Percentiles rank a stretch among this genome's conserved stretches.
phyloP scores from a whole-genome alignment of 2,329 filamentous ascomycete species.

The Geoglossum cookeanum region DNA sequence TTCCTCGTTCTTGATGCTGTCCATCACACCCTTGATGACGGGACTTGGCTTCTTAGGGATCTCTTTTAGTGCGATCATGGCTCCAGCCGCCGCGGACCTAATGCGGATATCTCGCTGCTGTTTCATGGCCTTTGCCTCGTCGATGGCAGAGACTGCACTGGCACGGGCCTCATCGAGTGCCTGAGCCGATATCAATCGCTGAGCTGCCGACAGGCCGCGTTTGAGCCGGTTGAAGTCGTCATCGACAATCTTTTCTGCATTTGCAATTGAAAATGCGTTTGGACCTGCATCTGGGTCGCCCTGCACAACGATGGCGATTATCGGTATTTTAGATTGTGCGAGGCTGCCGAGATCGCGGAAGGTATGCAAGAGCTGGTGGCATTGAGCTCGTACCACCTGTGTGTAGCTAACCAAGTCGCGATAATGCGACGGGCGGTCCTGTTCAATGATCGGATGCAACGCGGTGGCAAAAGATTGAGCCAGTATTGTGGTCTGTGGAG shows the following conservation, averaged over 20 bases:
- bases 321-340: constrained; percentile 52
- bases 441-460: constrained; percentile 60
- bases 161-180: constrained; percentile 60
- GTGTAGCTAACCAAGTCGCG: constrained; percentile 79
- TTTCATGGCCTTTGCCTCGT: constrained; percentile 63
- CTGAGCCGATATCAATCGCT: constrained; percentile 65
- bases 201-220: constrained; percentile 72
- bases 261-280: constrained; percentile 71
- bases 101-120: constrained; percentile 70
- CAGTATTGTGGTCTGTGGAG: constrained; percentile 24
- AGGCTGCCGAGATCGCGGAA: constrained; percentile 86
- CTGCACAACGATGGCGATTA: constrained; percentile 77
- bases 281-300: constrained; percentile 83
- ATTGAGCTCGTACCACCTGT: constrained; percentile 78
- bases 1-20: constrained; percentile 90
- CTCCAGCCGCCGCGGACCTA: constrained; percentile 68
- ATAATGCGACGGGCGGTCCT: constrained; percentile 64
- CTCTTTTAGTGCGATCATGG: constrained; percentile 68
- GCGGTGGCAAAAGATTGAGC: constrained; percentile 40
- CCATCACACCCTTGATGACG: constrained; percentile 95
- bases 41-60: constrained; percentile 85
- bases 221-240: constrained; percentile 78
- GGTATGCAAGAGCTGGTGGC: constrained; percentile 70
- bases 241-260: constrained; percentile 71
- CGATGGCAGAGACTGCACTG: constrained; percentile 50